These are phyloP conservation scores for Elongisporangium prolatum DNA, from an alignment of 352 stramenopile species.

Conservation along the genomic window DNA sequence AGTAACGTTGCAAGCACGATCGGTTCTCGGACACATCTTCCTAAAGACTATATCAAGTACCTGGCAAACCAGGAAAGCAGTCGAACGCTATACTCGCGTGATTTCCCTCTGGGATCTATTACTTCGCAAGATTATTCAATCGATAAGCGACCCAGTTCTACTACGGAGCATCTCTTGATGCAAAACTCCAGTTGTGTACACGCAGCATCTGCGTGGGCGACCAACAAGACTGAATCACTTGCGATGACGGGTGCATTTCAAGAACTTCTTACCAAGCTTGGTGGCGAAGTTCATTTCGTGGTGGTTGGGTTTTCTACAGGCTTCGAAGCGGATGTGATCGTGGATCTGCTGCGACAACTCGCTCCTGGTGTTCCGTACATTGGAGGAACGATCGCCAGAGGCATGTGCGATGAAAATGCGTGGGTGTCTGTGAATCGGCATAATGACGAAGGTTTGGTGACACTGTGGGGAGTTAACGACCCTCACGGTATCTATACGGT, in stretches of 20 bases:
- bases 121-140: background rate
- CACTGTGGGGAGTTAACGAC: slow-evolving; percentile 84
- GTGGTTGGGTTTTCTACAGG: slow-evolving; percentile 83
- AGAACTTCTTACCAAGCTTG: slow-evolving; percentile 75
- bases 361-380: slow-evolving; percentile 81
- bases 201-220: slow-evolving; percentile 67
- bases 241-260: slow-evolving; percentile 76
- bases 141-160: slow-evolving; percentile 19
- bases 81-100: background rate
- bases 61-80: background rate
- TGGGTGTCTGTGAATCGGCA: slow-evolving; percentile 86
- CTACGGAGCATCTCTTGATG: slow-evolving; percentile 45
- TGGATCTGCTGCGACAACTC: slow-evolving; percentile 66
- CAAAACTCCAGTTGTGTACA: slow-evolving; percentile 64
- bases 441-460: slow-evolving; percentile 78
- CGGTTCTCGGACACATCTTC: background rate
- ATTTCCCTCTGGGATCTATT: background rate
- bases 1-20: slow-evolving; percentile 1
- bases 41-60: slow-evolving; percentile 4
- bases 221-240: slow-evolving; percentile 63
- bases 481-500: slow-evolving; percentile 78
- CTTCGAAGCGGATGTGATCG: slow-evolving; percentile 71
- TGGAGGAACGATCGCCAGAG: slow-evolving; percentile 75
- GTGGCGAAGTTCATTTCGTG: slow-evolving; percentile 76
- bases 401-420: slow-evolving; percentile 84